Conservation (phyloP, 108 stramenopile genomes). For the Cyclotella baltica region DNA sequence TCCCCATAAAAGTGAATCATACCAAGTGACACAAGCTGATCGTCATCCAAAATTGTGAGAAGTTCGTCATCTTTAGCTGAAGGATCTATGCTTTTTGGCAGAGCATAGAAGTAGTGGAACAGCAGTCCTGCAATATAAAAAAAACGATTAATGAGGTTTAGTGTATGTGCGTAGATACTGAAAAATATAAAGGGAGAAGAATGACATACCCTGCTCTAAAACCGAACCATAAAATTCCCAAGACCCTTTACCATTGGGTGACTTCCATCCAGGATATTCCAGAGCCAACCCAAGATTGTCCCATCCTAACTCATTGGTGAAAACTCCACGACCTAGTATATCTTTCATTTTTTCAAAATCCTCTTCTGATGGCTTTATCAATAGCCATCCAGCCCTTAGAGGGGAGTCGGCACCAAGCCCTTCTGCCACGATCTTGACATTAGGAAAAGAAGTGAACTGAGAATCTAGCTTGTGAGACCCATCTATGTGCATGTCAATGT, state of each 20-base stretch:
- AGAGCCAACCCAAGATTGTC: slow-evolving; percentile 7
- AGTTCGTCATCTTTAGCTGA: not conserved
- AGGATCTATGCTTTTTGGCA: too few species aligned
- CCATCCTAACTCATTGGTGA: slow-evolving; percentile 14
- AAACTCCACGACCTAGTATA: not conserved
- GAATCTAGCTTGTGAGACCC: not conserved
- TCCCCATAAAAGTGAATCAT: not conserved
- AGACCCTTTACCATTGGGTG: not conserved
- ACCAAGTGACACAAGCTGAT: not conserved
- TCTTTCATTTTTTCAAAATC: slow-evolving; percentile 13
- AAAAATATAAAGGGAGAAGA: too few species aligned
- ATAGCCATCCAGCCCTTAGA: slow-evolving; percentile 25
- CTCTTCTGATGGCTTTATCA: slow-evolving; percentile 12
- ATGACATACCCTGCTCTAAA: slow-evolving; percentile 21
- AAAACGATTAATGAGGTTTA: too few species aligned
- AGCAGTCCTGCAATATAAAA: too few species aligned
- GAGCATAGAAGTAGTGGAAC: too few species aligned
- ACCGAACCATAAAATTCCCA: slow-evolving; percentile 25
- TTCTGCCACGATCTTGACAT: slow-evolving; percentile 15
- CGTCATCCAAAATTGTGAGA: not conserved
- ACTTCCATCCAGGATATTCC: slow-evolving; percentile 19
- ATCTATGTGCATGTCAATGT: slow-evolving; percentile 12
- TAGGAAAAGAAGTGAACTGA: not conserved
- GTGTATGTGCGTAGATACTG: not conserved
- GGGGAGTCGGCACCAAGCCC: slow-evolving; percentile 29